Conservation (phyloP, 805 yeast species). For the Saccharomycopsis sp. region DNA sequence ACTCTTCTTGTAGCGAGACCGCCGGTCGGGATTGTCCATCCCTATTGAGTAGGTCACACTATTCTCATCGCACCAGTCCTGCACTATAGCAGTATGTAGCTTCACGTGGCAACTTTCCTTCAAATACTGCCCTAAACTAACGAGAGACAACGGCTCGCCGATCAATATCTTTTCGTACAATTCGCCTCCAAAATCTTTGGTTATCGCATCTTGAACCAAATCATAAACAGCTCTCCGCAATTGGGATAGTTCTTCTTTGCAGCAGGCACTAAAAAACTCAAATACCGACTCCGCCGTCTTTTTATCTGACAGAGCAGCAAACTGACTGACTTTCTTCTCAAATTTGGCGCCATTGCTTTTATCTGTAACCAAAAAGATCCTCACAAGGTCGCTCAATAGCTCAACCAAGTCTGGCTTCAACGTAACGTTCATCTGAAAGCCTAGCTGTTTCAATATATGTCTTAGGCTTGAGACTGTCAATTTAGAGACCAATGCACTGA, state of each 20-base stretch:
- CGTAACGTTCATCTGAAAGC: conserved; percentile 5
- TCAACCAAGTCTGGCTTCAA: neutral
- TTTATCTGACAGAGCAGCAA: neutral
- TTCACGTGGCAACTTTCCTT: neutral
- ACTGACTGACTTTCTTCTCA: neutral
- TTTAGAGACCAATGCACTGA: neutral
- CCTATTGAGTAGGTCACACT: conserved; percentile 13
- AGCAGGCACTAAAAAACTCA: neutral
- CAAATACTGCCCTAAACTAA: neutral
- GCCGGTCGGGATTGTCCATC: neutral
- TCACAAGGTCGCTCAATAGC: neutral
- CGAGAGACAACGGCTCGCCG: conserved; percentile 14
- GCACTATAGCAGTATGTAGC: conserved; percentile 8
- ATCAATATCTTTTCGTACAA: conserved; percentile 13
- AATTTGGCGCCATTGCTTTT: neutral
- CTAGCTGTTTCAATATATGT: conserved; percentile 11
- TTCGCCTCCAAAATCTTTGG: neutral
- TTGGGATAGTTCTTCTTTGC: neutral
- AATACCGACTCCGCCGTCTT: neutral
- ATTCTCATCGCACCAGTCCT: conserved; percentile 13
- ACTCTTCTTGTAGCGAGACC: neutral
- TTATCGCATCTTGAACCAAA: neutral
- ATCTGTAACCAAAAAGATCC: neutral
- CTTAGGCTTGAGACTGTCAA: conserved; percentile 1
- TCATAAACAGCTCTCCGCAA: neutral